phyloP scores from a whole-genome alignment of 257 asterid genomes.

The Ilex aquifolium region DNA sequence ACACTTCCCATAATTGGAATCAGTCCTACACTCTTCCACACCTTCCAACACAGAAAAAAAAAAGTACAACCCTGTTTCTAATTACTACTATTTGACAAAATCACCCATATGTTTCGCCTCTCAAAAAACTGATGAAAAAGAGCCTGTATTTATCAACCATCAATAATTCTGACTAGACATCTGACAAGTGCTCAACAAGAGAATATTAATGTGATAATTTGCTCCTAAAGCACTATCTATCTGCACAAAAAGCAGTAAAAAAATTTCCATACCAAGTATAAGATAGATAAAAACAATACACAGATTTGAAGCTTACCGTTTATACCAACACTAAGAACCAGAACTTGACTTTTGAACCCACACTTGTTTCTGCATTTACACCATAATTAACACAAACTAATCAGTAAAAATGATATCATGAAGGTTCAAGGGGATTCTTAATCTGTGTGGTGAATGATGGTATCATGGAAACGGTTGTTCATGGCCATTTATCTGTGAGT shows the following conservation, averaged over 20 bases:
- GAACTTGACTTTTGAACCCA: slow-evolving; percentile 97
- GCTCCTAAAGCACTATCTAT: neutral
- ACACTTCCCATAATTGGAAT: neutral
- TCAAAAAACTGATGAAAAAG: neutral
- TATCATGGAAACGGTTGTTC: too few species aligned
- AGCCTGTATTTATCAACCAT: neutral
- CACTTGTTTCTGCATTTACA: slow-evolving; percentile 69
- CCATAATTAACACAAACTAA: neutral
- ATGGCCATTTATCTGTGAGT: too few species aligned
- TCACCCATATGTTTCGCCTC: neutral
- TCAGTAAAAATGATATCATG: neutral
- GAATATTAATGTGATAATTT: too few species aligned
- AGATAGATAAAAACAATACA: neutral
- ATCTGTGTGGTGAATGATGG: too few species aligned
- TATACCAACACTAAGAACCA: slow-evolving; percentile 51
- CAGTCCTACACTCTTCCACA: neutral
- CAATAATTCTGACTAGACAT: neutral
- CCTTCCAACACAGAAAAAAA: neutral
- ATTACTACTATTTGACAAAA: neutral
- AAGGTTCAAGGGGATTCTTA: too few species aligned
- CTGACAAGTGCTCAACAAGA: neutral
- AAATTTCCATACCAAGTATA: neutral
- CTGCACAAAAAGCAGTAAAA: neutral
- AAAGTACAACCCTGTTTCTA: neutral
- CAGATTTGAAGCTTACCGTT: slow-evolving; percentile 39